Conservation (phyloP, 2,329 filamentous ascomycete species). For the Coniosporium tulheliwenetii region DNA sequence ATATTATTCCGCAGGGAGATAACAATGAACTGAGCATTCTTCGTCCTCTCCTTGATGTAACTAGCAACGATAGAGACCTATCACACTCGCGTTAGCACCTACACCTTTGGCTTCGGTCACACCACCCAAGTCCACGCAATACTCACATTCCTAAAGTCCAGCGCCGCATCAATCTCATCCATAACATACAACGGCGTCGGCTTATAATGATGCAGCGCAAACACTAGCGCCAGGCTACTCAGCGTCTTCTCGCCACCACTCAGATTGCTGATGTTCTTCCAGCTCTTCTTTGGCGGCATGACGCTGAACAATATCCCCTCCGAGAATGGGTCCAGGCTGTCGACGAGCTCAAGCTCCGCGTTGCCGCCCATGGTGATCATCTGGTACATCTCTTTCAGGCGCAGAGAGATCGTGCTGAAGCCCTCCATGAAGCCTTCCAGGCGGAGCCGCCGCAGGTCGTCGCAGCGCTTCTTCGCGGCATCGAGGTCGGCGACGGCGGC, state of each 20-base stretch:
- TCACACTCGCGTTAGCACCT: not conserved
- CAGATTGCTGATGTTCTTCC: slow-evolving; percentile 97
- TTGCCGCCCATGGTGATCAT: slow-evolving; percentile 99
- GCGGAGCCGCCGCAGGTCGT: slow-evolving; percentile 77
- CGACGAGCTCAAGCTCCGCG: slow-evolving; percentile 90
- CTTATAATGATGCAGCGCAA: slow-evolving; percentile 95
- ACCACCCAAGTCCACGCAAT: not conserved
- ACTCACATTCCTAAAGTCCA: slow-evolving; percentile 96
- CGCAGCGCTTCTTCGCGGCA: slow-evolving; percentile 76
- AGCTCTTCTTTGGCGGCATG: slow-evolving; percentile 99
- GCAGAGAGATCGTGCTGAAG: slow-evolving; percentile 82
- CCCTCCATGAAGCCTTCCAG: slow-evolving; percentile 98
- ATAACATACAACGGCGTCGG: slow-evolving; percentile 96
- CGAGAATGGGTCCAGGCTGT: slow-evolving; percentile 89
- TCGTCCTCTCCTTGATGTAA: slow-evolving; percentile 98
- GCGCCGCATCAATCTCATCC: slow-evolving; percentile 96
- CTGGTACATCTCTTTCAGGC: slow-evolving; percentile 99
- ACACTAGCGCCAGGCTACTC: slow-evolving; percentile 85
- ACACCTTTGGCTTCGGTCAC: no score
- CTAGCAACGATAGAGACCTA: slow-evolving; percentile 94
- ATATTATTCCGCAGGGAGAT: slow-evolving; percentile 98
- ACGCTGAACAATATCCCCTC: slow-evolving; percentile 95
- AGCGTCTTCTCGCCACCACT: slow-evolving; percentile 96
- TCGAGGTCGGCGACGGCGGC: slow-evolving; percentile 66
- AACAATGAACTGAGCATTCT: slow-evolving; percentile 98